Base-by-base conservation (phyloP, 495 filamentous ascomycete species). In the Cercophora sp. region DNA sequence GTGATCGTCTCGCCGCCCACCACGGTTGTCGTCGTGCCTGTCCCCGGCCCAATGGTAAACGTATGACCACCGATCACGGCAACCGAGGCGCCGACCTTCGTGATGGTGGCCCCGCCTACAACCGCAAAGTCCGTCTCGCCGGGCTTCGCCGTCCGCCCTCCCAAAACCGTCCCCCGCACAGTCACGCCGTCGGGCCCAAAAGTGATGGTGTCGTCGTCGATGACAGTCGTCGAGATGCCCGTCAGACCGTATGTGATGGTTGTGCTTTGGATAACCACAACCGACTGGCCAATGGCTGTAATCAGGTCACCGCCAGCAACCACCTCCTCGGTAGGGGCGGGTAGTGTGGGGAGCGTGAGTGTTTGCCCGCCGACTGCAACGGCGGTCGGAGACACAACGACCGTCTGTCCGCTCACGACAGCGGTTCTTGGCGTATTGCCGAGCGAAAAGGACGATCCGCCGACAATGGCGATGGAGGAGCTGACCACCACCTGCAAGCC, bases 41-140 rank as follows among this genome's bases (percentile, higher is more conserved):
- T 51, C 1, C 62, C 62, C 0, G 68, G 59, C 5, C 69, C 71
- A 51, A 80, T 60, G 1, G 69, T 71, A 55, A 75, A 77, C 0
- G 73, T 78, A 2, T 55, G 48, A 8, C 69, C 68, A n/a, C 62
- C 53, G 32, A 84, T 62, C 8, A 82, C 70, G 4, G 79, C 76
- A 3, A 76, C 63, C 4, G 74, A 75, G 0, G 74, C 58, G 22
- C 75, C 77, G 23, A 79, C 52, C 51, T 74, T 68, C 3, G 76
- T 74, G 26, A 79, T 58, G 4, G 72, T 72, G 6, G 70, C 70
- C 9, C 78, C 78, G 27, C 77, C 77, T 3, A 71, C 69, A 10
- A 78, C 58, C 2, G 63, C 70, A 37, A 70, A 70, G 24, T 67
- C 62, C 11, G 74, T 76, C 5, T 58, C 66, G 8, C 51, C 40